These are phyloP conservation scores for Astraeus odoratus DNA, from an alignment of 768 basidiomycete genomes.

Conservation along the genomic window DNA sequence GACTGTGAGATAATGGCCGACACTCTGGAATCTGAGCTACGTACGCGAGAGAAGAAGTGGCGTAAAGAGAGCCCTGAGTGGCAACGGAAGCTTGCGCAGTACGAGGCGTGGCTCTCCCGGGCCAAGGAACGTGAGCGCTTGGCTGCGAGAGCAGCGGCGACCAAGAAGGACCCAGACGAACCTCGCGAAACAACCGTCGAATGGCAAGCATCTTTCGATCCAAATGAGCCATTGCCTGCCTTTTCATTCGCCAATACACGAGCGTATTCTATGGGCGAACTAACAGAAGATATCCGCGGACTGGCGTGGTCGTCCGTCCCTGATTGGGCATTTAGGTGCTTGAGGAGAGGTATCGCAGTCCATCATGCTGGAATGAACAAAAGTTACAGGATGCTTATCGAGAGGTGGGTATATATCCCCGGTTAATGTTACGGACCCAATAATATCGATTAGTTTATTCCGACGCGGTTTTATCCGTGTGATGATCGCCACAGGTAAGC, in stretches of 20 bases:
- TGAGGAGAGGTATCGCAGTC: constrained; percentile 57
- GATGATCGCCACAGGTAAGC: constrained; percentile 55
- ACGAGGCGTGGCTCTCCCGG: constrained; percentile 41
- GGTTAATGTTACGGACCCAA: not conserved
- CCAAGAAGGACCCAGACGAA: constrained; percentile 27
- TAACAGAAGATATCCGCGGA: constrained; percentile 40
- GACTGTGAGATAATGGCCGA: constrained; percentile 50
- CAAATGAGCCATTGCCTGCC: constrained; percentile 45
- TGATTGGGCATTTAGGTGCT: constrained; percentile 39
- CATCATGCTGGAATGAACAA: constrained; percentile 70
- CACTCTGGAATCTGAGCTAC: constrained; percentile 30
- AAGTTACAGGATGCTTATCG: constrained; percentile 48
- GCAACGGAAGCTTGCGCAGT: constrained; percentile 43
- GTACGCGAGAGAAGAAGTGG: constrained; percentile 45
- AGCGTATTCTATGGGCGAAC: constrained; percentile 38
- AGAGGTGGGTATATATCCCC: constrained; percentile 34
- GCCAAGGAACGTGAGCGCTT: constrained; percentile 43
- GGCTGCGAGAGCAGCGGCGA: constrained; percentile 35
- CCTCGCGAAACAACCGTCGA: constrained; percentile 14
- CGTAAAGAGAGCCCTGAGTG: constrained; percentile 38
- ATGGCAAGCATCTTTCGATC: constrained; percentile 55
- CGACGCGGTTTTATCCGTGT: constrained; percentile 57
- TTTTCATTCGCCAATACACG: constrained; percentile 52
- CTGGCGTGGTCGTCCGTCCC: constrained; percentile 32
- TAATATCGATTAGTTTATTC: constrained; percentile 33